phyloP scores from a whole-genome alignment of 257 asterid species.

The Apocynum venetum region DNA sequence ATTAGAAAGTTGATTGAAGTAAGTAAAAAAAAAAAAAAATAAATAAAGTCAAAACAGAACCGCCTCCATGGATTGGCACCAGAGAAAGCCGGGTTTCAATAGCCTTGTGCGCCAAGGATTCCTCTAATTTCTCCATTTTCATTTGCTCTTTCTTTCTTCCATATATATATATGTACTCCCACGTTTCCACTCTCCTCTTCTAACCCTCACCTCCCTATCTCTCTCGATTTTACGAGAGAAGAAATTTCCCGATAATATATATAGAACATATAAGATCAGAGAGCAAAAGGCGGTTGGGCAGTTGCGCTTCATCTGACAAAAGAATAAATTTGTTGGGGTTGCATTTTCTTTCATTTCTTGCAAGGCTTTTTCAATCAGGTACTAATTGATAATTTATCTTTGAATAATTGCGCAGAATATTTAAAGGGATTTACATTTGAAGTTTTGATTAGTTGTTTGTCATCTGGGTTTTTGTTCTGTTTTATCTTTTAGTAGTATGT shows the following conservation, averaged over 20 bases:
- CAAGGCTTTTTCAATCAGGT: conserved; percentile 16
- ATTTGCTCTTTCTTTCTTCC: not conserved
- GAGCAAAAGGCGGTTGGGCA: conserved; percentile 4
- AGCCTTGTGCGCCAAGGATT: conserved; percentile 10
- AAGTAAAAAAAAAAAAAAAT: not conserved
- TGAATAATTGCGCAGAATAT: not conserved
- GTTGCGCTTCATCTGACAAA: not conserved
- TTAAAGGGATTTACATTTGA: not conserved
- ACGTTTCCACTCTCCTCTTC: not conserved
- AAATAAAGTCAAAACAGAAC: too few species aligned
- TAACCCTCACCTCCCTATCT: not conserved
- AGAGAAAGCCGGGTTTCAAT: not conserved
- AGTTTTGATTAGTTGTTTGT: not conserved
- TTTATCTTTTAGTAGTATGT: not conserved
- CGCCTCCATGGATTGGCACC: not conserved
- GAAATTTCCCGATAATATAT: not conserved
- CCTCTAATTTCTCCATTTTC: not conserved
- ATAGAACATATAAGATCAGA: not conserved
- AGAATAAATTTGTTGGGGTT: not conserved
- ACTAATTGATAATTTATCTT: not conserved
- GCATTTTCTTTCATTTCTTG: not conserved
- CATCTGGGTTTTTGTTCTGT: conserved; percentile 6
- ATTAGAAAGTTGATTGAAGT: too few species aligned
- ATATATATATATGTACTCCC: conserved; percentile 1
- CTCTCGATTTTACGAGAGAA: not conserved